Evolutionary conservation across 441 rosid species (phyloP).

Genomic region (Theobroma grandiflorum): DNA sequence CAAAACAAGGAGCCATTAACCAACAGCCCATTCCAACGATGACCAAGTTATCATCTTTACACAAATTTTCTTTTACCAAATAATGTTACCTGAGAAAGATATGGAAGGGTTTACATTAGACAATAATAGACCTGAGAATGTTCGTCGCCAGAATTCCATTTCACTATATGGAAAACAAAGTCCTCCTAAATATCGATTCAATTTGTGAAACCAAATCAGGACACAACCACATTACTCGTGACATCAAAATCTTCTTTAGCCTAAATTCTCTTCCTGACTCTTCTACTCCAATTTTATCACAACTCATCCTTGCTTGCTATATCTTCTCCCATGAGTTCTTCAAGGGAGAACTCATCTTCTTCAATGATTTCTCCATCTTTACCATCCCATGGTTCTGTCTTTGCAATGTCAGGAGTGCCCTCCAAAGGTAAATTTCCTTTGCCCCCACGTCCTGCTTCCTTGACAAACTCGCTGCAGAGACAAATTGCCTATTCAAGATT

Average conservation of each 20-base stretch:
- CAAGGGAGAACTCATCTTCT: slow-evolving; percentile 97
- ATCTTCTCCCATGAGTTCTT: slow-evolving; percentile 91
- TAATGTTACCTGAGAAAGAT: neutral
- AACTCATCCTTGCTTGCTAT: slow-evolving; percentile 56
- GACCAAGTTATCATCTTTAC: neutral
- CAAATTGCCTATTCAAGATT: neutral
- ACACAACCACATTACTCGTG: slow-evolving; percentile 15
- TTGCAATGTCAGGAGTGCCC: slow-evolving; percentile 61
- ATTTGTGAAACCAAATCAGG: slow-evolving; percentile 4
- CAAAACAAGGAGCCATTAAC: too few relatives aligned
- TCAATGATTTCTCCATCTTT: slow-evolving; percentile 88
- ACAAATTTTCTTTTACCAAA: neutral
- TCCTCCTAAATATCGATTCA: neutral
- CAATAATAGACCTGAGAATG: neutral
- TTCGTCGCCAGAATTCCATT: neutral
- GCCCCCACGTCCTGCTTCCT: slow-evolving; percentile 93
- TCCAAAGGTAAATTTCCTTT: slow-evolving; percentile 87
- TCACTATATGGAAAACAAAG: neutral
- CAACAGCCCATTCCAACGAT: too few relatives aligned
- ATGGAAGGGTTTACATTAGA: neutral
- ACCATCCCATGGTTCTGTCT: slow-evolving; percentile 91
- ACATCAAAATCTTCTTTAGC: slow-evolving; percentile 19
- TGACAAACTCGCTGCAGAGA: slow-evolving; percentile 84
- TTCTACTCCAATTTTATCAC: slow-evolving; percentile 33
- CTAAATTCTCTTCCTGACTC: neutral